Percentiles rank a stretch among this genome's conserved stretches.
Conservation (phyloP, 768 basidiomycete genomes). For the Phaeotremella skinneri region DNA sequence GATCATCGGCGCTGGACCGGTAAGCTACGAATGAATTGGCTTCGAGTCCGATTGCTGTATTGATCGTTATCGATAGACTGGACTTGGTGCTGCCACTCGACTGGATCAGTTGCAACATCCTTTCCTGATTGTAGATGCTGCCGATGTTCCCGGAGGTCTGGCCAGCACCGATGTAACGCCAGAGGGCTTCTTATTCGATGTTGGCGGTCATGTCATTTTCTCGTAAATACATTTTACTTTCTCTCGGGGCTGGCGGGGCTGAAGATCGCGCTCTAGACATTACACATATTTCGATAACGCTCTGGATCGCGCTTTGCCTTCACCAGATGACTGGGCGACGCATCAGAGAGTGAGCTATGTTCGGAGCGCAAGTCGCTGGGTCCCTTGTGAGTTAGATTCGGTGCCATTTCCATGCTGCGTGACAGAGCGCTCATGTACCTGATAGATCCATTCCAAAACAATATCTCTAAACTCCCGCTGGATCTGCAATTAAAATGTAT, state of each 20-base stretch:
- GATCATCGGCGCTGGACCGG: constrained; percentile 52
- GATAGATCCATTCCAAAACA: constrained; percentile 51
- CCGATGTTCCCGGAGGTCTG: constrained; percentile 49
- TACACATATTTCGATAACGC: constrained; percentile 54
- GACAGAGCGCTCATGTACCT: not conserved
- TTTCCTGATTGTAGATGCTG: constrained; percentile 49
- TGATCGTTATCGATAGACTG: constrained; percentile 32
- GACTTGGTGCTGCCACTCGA: constrained; percentile 53
- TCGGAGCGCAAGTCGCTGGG: constrained; percentile 49
- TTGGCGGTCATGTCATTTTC: constrained; percentile 55
- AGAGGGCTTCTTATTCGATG: constrained; percentile 54
- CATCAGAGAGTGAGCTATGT: constrained; percentile 54
- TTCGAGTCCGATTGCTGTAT: too few relatives aligned
- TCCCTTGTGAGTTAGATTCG: constrained; percentile 50
- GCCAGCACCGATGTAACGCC: constrained; percentile 51
- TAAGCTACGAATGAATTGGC: constrained; percentile 30
- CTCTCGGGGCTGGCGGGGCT: not conserved
- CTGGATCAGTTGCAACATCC: constrained; percentile 48
- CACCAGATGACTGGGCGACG: constrained; percentile 52
- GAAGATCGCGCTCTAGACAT: constrained; percentile 32
- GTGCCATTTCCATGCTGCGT: not conserved
- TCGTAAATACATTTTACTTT: constrained; percentile 28
- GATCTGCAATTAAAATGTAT: constrained; percentile 51
- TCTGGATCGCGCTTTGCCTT: constrained; percentile 52
- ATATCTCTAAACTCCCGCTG: constrained; percentile 52